Percentiles rank a stretch among this genome's conserved stretches.
These are phyloP conservation scores for Pythium dissimile DNA, from an alignment of 352 stramenopile genomes.

Conservation along the genomic window DNA sequence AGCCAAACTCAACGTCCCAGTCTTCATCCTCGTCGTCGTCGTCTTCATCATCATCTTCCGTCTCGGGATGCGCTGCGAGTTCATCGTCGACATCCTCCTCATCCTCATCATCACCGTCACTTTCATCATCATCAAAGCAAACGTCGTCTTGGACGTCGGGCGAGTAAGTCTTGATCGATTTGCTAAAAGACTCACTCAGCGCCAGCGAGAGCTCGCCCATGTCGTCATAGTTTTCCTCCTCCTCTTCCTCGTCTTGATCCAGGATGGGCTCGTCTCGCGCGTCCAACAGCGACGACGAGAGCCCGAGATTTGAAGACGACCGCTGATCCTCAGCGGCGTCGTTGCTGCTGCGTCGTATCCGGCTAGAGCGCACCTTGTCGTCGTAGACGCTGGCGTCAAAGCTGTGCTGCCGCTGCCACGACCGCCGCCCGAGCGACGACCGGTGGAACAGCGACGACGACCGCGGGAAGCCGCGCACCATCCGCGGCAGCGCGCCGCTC, in stretches of 20 bases:
- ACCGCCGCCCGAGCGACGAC: slow-evolving; percentile 13
- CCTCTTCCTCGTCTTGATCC: slow-evolving; percentile 17
- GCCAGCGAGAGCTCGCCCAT: too few relatives aligned
- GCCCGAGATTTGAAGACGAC: slow-evolving; percentile 16
- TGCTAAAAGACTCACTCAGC: too few relatives aligned
- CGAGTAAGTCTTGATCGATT: too few relatives aligned
- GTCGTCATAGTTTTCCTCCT: too few relatives aligned
- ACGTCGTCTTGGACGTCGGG: too few relatives aligned
- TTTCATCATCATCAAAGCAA: neutral
- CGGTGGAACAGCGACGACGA: slow-evolving; percentile 24
- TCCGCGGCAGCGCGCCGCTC: slow-evolving; percentile 1
- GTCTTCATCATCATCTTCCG: slow-evolving; percentile 33
- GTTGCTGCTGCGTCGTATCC: slow-evolving; percentile 24
- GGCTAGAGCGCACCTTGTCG: too few relatives aligned
- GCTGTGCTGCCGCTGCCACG: slow-evolving; percentile 25
- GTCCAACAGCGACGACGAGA: slow-evolving; percentile 1
- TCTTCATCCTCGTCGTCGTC: slow-evolving; percentile 61
- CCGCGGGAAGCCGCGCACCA: slow-evolving; percentile 29
- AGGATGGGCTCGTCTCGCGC: slow-evolving; percentile 10
- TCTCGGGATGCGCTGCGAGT: slow-evolving; percentile 4
- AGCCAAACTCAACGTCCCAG: slow-evolving; percentile 82
- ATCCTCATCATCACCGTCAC: neutral
- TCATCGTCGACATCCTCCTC: neutral
- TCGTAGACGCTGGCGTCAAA: slow-evolving; percentile 7
- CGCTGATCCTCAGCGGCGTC: slow-evolving; percentile 14